Conservation (phyloP, 1,284 basidiomycete genomes). For the Hortiboletus rubellus region DNA sequence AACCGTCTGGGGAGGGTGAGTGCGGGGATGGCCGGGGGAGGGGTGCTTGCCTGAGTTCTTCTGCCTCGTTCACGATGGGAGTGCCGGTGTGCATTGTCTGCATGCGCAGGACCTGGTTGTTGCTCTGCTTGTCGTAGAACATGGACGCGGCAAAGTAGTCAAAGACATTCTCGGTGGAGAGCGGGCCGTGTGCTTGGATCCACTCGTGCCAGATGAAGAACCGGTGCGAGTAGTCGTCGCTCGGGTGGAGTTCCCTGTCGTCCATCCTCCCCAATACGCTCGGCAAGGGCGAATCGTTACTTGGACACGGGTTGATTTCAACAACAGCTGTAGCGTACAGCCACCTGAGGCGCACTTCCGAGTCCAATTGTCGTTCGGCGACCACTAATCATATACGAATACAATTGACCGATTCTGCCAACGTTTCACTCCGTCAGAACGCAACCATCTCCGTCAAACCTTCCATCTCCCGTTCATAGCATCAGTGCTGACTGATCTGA, state of each 20-base stretch:
- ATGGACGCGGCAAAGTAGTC: constrained; percentile 85
- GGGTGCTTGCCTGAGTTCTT: constrained; percentile 68
- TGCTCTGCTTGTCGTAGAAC: constrained; percentile 90
- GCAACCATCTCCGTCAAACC: constrained; percentile 57
- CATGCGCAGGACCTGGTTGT: constrained; percentile 86
- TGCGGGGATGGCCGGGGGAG: neutral
- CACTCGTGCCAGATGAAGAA: constrained; percentile 88
- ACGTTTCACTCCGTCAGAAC: constrained; percentile 40
- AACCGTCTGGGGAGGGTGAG: constrained; percentile 57
- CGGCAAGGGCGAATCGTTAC: constrained; percentile 51
- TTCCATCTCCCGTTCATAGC: constrained; percentile 59
- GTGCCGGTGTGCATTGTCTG: constrained; percentile 80
- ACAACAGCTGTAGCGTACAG: no score
- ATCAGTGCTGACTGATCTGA: constrained; percentile 63
- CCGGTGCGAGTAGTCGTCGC: constrained; percentile 74
- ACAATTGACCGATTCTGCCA: neutral
- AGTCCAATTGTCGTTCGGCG: no score
- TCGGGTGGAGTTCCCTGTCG: constrained; percentile 69
- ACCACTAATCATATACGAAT: constrained; percentile 20
- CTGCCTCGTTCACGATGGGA: constrained; percentile 69
- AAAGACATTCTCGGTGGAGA: constrained; percentile 74
- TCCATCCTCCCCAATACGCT: constrained; percentile 43
- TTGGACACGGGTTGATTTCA: no score
- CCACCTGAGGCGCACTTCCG: neutral
- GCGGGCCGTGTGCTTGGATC: constrained; percentile 74